Base-by-base conservation (phyloP, 208 protist species). In the Trypanosoma theileri region DNA sequence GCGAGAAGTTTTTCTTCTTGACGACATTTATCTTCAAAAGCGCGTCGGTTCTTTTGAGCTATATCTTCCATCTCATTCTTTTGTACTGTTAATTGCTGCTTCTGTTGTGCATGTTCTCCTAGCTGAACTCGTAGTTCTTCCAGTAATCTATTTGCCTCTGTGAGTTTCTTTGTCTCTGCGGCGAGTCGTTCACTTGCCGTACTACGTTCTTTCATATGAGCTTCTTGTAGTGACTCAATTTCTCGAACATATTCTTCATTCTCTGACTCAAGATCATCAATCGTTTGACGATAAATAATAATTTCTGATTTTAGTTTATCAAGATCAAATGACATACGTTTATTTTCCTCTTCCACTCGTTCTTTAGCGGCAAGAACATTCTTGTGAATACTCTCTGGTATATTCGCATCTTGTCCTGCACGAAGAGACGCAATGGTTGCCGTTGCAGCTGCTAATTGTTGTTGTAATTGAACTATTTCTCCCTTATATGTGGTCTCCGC, bases 231-330 rank as follows among this genome's bases (percentile, higher is more conserved):
- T 28, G 63, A 60, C 61, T 95, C 90, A 54, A 93, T 90, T 64
- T 95, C 77, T 63, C 83, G 84, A 45, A 92, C 76, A 56, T 91
- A 86, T 54, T 93, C 87, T 60, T 93, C 87, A 59, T 92, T 92
- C 64, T 93, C 88, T 24, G 82, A 53, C 77, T 96, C 87, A 11
- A 93, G 65, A 24, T 93, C 85, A 42, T 71, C 68, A 54, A 96
- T 93, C 1, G 84, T 93, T 65, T 96, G 83, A 26, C 86, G 87
- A 60, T 93, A 92, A 46, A 95, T 91, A 24, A 89, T 67, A 64
- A 95, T 93, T 60, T 95, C 90, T 24, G 87, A 91, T 77, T 90
- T 95, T 59, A 88, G 73, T 80, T 90, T 89, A 53, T 95, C 86
- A 35, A 89, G 53, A 48, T 95, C 86, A 63, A 80, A 57, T 45